Evolutionary conservation across 352 stramenopile species (phyloP).

Genomic region (Hyaloperonospora arabidopsidis): DNA sequence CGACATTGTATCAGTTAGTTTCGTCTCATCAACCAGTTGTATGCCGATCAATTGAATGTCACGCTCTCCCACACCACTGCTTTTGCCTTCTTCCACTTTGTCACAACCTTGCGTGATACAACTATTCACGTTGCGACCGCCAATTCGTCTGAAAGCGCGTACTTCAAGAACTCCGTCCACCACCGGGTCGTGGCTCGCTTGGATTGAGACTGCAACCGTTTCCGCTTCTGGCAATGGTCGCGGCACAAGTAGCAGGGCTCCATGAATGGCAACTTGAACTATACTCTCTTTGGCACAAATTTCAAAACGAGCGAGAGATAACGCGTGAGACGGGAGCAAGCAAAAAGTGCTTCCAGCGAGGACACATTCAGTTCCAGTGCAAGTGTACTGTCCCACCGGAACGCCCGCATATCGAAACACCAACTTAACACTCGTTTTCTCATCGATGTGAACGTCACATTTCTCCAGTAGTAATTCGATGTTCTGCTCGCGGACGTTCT

Average conservation of each 20-base stretch:
- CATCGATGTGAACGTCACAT: constrained; percentile 49
- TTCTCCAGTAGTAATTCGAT: constrained; percentile 37
- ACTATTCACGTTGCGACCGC: constrained; percentile 6
- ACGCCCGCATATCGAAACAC: constrained; percentile 43
- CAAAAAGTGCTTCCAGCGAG: constrained; percentile 47
- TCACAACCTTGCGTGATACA: not conserved
- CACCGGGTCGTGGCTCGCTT: constrained; percentile 40
- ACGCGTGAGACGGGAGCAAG: constrained; percentile 28
- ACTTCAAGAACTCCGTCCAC: constrained; percentile 44
- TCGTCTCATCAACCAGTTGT: constrained; percentile 3
- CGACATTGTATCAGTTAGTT: not conserved
- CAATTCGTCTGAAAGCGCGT: constrained; percentile 17
- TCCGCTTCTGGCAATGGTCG: constrained; percentile 26
- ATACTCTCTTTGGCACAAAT: constrained; percentile 51
- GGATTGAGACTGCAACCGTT: constrained; percentile 36
- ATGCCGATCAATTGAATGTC: constrained; percentile 15
- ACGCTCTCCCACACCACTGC: constrained; percentile 11
- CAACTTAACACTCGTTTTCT: constrained; percentile 44
- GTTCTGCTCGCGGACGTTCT: constrained; percentile 1
- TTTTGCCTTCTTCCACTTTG: constrained; percentile 7
- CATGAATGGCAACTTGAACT: constrained; percentile 36
- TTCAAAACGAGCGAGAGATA: constrained; percentile 35
- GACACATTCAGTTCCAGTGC: constrained; percentile 45
- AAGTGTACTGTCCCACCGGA: constrained; percentile 43
- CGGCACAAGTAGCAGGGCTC: constrained; percentile 44